These are phyloP conservation scores for Podaxis sp. DNA, from an alignment of 768 basidiomycete genomes.

Conservation along the genomic window DNA sequence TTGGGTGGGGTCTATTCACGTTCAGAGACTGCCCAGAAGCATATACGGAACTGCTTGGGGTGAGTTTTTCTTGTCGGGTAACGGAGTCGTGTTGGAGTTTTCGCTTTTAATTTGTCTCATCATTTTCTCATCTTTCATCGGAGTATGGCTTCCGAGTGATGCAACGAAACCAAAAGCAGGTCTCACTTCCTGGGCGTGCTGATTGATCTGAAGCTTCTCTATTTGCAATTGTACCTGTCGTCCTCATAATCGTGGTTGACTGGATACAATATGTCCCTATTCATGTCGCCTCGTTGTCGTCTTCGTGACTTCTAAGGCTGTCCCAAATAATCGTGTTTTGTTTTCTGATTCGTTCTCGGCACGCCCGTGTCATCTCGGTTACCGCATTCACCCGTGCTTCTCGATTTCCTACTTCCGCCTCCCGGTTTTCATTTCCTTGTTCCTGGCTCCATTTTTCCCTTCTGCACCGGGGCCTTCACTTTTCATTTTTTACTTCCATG, in stretches of 20 bases:
- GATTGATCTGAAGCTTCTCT: neutral
- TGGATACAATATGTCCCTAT: neutral
- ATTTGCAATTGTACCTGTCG: neutral
- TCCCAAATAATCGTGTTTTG: neutral
- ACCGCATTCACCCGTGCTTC: conserved; percentile 3
- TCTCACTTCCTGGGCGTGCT: neutral
- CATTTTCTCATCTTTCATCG: conserved; percentile 5
- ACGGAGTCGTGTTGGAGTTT: conserved; percentile 7
- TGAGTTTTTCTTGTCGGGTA: conserved; percentile 31
- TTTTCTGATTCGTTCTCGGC: conserved; percentile 7
- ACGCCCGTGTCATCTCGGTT: neutral
- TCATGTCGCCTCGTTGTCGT: neutral
- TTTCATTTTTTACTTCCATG: conserved; percentile 9
- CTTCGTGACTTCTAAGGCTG: conserved; percentile 2
- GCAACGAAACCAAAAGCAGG: neutral
- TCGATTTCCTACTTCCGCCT: conserved; percentile 3
- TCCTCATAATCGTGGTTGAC: neutral
- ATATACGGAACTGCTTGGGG: conserved; percentile 64
- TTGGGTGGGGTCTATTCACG: conserved; percentile 73
- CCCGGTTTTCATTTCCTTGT: conserved; percentile 5
- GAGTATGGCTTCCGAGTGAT: neutral
- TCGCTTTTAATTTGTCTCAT: conserved; percentile 8
- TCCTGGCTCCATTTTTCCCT: conserved; percentile 1
- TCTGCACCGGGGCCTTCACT: neutral
- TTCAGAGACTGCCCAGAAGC: conserved; percentile 82